Conservation (phyloP, 805 yeast genomes). For the Candida berthetii region DNA sequence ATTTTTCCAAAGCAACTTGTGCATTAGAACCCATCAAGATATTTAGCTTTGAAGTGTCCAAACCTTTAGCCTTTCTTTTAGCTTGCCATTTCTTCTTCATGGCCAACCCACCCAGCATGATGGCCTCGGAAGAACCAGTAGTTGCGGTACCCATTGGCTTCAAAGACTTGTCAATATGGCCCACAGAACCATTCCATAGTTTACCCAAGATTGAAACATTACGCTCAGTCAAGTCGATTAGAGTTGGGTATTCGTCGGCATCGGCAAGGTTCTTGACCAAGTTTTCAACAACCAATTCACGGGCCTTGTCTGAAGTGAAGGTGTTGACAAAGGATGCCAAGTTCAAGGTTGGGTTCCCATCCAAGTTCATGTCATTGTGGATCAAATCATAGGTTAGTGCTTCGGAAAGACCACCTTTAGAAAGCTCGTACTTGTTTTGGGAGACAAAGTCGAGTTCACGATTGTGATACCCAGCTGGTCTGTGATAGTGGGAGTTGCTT, state of each 20-base stretch:
- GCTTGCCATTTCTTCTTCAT: slow-evolving; percentile 88
- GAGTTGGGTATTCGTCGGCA: slow-evolving; percentile 87
- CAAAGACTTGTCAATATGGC: slow-evolving; percentile 12
- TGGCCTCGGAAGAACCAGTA: slow-evolving; percentile 92
- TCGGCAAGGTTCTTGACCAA: slow-evolving; percentile 86
- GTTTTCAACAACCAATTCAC: slow-evolving; percentile 57
- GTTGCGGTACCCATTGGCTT: slow-evolving; percentile 81
- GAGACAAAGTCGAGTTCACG: slow-evolving; percentile 11
- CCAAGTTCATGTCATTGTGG: slow-evolving; percentile 70
- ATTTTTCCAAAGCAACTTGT: slow-evolving; percentile 91
- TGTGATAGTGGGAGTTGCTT: slow-evolving; percentile 19
- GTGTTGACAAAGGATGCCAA: slow-evolving; percentile 90
- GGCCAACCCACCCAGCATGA: slow-evolving; percentile 90
- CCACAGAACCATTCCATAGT: slow-evolving; percentile 69
- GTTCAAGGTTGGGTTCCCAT: slow-evolving; percentile 80
- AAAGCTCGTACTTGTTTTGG: slow-evolving; percentile 49
- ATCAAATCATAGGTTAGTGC: slow-evolving; percentile 55
- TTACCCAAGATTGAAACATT: slow-evolving; percentile 76
- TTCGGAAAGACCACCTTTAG: slow-evolving; percentile 46
- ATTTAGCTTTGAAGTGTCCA: slow-evolving; percentile 62
- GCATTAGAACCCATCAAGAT: slow-evolving; percentile 90
- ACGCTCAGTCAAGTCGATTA: slow-evolving; percentile 72
- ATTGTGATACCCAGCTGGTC: background rate
- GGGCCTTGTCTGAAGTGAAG: slow-evolving; percentile 45
- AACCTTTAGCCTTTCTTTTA: slow-evolving; percentile 51